Conservation (phyloP, 495 filamentous ascomycete genomes). For the Aspergillus diversus region DNA sequence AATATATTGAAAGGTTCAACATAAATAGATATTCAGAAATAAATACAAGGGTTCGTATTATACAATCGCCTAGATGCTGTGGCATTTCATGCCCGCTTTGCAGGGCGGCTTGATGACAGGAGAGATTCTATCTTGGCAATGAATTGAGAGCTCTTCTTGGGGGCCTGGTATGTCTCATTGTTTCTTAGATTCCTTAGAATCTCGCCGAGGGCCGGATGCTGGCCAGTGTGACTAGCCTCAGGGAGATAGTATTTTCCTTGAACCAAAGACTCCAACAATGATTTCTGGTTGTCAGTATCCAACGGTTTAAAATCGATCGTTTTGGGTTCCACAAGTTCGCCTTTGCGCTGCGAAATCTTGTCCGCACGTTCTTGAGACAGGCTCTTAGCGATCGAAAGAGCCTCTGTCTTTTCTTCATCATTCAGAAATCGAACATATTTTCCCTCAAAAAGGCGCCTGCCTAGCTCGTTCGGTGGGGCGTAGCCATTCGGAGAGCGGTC, state of each 20-base stretch:
- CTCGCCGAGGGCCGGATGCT: constrained; percentile 37
- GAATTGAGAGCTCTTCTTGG: constrained; percentile 46
- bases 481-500: constrained; percentile 46
- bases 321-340: constrained; percentile 43
- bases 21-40: constrained; percentile 11
- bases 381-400: constrained; percentile 40
- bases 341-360: constrained; percentile 45
- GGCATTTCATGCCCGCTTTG: constrained; percentile 33
- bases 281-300: constrained; percentile 58
- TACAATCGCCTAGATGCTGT: constrained; percentile 28
- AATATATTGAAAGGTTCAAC: background rate
- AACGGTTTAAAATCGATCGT: constrained; percentile 46
- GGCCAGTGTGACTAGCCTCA: constrained; percentile 20
- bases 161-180: constrained; percentile 49
- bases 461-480: constrained; percentile 43
- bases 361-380: constrained; percentile 44
- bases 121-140: constrained; percentile 49
- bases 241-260: constrained; percentile 48
- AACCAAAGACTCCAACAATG: constrained; percentile 75
- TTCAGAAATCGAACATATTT: constrained; percentile 46
- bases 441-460: constrained; percentile 42
- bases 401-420: constrained; percentile 43
- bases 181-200: constrained; percentile 45
- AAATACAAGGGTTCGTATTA: constrained; percentile 28
- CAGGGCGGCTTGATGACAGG: constrained; percentile 34